Conservation (phyloP, 345 rosid genomes). For the Ailanthus altissimus region DNA sequence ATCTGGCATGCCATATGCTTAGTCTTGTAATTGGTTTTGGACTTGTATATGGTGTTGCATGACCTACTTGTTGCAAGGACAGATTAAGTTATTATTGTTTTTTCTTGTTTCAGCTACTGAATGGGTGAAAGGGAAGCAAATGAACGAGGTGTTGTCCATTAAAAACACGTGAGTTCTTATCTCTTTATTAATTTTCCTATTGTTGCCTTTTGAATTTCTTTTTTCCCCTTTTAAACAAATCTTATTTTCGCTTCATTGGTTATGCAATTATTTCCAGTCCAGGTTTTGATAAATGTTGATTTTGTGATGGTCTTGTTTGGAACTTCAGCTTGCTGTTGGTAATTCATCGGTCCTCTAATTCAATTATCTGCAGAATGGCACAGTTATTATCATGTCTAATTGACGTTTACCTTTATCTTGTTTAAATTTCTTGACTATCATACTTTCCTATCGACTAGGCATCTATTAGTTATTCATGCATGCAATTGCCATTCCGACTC, state of each 20-base stretch:
- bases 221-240: neutral
- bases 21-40: neutral
- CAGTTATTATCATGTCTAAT: neutral
- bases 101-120: conserved; percentile 66
- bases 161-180: conserved; percentile 77
- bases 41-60: neutral
- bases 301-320: neutral
- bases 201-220: neutral
- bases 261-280: neutral
- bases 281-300: neutral
- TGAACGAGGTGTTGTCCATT: conserved; percentile 87
- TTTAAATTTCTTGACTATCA: neutral
- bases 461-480: neutral
- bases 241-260: too few relatives aligned
- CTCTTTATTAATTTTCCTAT: neutral
- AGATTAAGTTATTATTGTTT: neutral
- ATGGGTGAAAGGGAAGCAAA: conserved; percentile 97
- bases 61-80: neutral
- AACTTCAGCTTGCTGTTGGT: neutral
- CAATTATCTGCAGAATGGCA: neutral
- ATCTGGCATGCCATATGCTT: neutral
- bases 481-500: neutral
- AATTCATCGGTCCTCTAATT: neutral
- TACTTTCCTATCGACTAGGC: neutral
- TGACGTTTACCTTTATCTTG: neutral